Conservation (phyloP, 139 green algal species). For the Ettlia oleoabundans region DNA sequence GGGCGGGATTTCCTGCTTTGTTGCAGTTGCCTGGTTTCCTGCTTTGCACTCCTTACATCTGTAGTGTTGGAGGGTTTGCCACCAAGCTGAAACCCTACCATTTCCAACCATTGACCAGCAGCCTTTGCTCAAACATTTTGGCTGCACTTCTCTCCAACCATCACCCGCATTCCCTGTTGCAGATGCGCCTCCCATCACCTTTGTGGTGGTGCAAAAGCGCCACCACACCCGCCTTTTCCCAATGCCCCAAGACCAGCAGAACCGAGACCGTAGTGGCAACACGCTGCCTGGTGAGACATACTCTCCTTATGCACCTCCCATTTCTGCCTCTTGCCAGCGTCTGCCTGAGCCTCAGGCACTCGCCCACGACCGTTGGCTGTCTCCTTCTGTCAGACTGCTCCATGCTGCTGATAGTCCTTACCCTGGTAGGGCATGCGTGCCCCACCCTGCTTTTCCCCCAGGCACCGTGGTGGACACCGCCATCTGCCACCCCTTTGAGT, state of each 20-base stretch:
- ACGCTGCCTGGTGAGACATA: slow-evolving; percentile 37
- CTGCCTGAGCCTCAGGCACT: too few species aligned
- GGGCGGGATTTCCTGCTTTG: neutral
- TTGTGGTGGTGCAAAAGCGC: slow-evolving; percentile 84
- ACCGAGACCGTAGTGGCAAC: slow-evolving; percentile 52
- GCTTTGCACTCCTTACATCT: neutral
- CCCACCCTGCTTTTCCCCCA: slow-evolving; percentile 47
- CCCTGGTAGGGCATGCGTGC: too few species aligned
- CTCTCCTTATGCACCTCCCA: too few species aligned
- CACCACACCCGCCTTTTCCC: slow-evolving; percentile 63
- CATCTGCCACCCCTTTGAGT: slow-evolving; percentile 57
- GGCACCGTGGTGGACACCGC: slow-evolving; percentile 76
- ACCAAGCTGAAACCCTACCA: too few species aligned
- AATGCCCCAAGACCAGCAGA: slow-evolving; percentile 7
- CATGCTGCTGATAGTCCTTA: too few species aligned
- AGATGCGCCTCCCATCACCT: slow-evolving; percentile 80
- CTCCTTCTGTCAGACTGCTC: neutral
- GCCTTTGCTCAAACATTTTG: too few species aligned
- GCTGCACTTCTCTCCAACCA: too few species aligned
- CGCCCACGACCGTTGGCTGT: neutral
- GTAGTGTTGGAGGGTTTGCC: too few species aligned
- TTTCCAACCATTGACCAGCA: too few species aligned
- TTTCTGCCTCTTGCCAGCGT: too few species aligned
- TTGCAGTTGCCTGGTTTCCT: neutral
- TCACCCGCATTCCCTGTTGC: neutral